Evolutionary conservation across 768 basidiomycete species (phyloP).

Genomic region (Mycena epipterygia): DNA sequence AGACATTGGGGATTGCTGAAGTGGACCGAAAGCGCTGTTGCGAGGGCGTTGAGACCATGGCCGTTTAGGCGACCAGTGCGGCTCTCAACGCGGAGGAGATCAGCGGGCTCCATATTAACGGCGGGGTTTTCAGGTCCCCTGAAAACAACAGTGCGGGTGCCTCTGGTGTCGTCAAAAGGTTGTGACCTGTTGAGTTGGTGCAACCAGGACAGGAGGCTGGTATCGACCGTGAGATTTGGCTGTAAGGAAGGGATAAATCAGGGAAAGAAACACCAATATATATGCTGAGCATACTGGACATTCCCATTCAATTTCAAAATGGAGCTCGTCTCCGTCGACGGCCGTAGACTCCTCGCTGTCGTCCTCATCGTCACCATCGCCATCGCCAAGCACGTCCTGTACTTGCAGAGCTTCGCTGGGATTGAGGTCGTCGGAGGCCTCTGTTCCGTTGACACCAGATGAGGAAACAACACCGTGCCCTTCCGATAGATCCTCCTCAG

Average conservation of each 20-base stretch:
- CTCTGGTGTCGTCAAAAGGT: not conserved
- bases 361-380: not conserved
- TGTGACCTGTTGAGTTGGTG: not conserved
- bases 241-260: not conserved
- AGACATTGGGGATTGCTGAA: not conserved
- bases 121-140: not conserved
- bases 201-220: not conserved
- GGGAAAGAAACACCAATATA: not conserved
- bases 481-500: not conserved
- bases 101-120: not conserved
- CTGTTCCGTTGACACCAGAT: too few species aligned
- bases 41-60: constrained; percentile 42
- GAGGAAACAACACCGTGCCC: too few species aligned
- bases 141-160: not conserved
- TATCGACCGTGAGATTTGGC: not conserved
- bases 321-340: not conserved
- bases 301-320: not conserved
- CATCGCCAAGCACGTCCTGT: not conserved
- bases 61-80: constrained; percentile 37
- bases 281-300: not conserved
- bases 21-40: constrained; percentile 34
- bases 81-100: constrained; percentile 13
- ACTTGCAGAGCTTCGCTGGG: not conserved
- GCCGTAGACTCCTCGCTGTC: not conserved
- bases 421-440: not conserved